Evolutionary conservation across 164 flowering plant species (phyloP).

Genomic region (Magnolia kwangsiensis): DNA sequence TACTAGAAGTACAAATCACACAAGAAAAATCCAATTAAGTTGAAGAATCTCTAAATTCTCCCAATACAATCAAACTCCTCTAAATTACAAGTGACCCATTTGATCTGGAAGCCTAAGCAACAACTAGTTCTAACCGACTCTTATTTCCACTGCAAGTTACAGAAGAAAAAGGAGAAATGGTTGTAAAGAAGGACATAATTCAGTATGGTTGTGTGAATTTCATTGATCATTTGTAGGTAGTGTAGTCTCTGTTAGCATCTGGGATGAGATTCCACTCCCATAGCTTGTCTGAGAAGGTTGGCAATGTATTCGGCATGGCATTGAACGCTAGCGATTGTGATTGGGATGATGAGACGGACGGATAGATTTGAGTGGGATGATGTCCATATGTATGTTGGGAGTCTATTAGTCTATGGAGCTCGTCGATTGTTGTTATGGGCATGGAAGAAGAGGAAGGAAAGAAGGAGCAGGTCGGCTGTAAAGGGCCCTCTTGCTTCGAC

Average conservation of each 20-base stretch:
- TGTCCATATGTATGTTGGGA: conserved; percentile 34
- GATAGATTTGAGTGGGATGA: conserved; percentile 20
- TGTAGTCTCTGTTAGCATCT: conserved; percentile 39
- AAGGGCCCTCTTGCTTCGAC: conserved; percentile 12
- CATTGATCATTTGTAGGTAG: conserved; percentile 37
- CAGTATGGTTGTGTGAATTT: conserved; percentile 1
- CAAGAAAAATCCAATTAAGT: not conserved
- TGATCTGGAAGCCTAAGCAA: not conserved
- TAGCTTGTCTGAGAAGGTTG: conserved; percentile 43
- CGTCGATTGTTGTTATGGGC: conserved; percentile 31
- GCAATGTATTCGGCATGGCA: conserved; percentile 21
- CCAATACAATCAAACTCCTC: not conserved
- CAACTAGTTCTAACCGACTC: not conserved
- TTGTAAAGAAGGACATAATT: not conserved
- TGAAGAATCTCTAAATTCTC: not conserved
- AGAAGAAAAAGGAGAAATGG: not conserved
- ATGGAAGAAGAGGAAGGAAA: conserved; percentile 20
- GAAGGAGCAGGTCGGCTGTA: conserved; percentile 15
- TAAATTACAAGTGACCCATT: not conserved
- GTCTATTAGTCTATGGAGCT: conserved; percentile 53
- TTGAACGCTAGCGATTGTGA: conserved; percentile 16
- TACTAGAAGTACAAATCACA: not conserved
- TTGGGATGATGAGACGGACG: conserved; percentile 6
- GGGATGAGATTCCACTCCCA: conserved; percentile 76
- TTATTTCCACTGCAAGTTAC: not conserved